phyloP scores from a whole-genome alignment of 495 filamentous ascomycete genomes.

The Penicillium paxilli region DNA sequence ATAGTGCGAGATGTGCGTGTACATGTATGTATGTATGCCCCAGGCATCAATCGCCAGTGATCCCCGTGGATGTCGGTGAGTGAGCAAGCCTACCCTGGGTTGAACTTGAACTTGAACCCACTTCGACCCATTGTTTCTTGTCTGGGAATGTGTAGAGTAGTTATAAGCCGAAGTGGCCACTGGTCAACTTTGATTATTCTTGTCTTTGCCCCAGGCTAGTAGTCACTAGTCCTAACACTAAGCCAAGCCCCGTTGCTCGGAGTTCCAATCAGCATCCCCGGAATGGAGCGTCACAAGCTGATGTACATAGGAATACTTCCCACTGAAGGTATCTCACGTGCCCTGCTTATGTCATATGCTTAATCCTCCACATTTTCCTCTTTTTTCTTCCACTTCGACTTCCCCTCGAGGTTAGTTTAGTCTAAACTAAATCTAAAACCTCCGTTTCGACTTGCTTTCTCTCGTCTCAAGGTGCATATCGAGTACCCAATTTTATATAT shows the following conservation, averaged over 20 bases:
- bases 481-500: neutral
- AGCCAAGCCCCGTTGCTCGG: neutral
- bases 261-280: neutral
- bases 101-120: too few species aligned
- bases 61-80: too few species aligned
- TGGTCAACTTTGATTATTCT: too few species aligned
- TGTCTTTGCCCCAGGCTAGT: neutral
- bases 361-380: slow-evolving; percentile 7
- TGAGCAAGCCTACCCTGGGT: too few species aligned
- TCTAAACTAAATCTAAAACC: too few species aligned
- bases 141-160: too few species aligned
- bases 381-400: neutral
- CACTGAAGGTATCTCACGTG: neutral
- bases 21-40: neutral
- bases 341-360: slow-evolving; percentile 5
- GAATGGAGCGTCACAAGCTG: neutral
- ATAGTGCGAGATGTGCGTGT: too few species aligned
- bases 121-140: too few species aligned
- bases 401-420: too few species aligned
- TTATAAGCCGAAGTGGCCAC: too few species aligned
- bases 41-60: neutral
- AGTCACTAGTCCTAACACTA: neutral
- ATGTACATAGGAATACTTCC: neutral
- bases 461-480: too few species aligned
- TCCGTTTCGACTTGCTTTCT: too few species aligned